Evolutionary conservation across 2,329 filamentous ascomycete species (phyloP).

Genomic region (Alternaria angustiovoidea): DNA sequence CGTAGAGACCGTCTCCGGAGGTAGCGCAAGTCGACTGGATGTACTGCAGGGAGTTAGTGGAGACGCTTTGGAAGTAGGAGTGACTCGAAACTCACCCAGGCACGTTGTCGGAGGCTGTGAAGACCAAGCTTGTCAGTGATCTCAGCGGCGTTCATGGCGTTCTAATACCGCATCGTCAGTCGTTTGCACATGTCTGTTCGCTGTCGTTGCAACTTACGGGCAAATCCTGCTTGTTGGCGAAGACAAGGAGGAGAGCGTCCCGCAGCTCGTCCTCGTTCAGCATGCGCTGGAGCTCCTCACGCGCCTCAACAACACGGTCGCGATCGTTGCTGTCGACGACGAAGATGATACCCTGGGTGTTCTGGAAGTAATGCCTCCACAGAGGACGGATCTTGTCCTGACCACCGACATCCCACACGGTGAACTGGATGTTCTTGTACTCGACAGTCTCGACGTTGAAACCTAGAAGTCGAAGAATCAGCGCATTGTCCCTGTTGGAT

Average conservation of each 20-base stretch:
- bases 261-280: slow-evolving; percentile 98
- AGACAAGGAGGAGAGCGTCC: slow-evolving; percentile 91
- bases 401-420: slow-evolving; percentile 98
- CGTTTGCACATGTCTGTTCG: background rate
- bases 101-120: slow-evolving; percentile 97
- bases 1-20: slow-evolving; percentile 98
- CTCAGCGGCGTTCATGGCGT: slow-evolving; percentile 99
- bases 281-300: slow-evolving; percentile 93
- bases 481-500: slow-evolving; percentile 19
- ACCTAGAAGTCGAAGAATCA: slow-evolving; percentile 54
- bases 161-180: slow-evolving; percentile 63
- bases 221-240: slow-evolving; percentile 99
- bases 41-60: slow-evolving; percentile 65
- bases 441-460: slow-evolving; percentile 99
- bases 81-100: slow-evolving; percentile 78
- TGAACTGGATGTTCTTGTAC: slow-evolving; percentile 99
- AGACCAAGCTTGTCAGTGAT: slow-evolving; percentile 99
- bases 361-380: slow-evolving; percentile 97
- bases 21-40: slow-evolving; percentile 99
- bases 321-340: slow-evolving; percentile 96
- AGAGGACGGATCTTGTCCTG: slow-evolving; percentile 98
- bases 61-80: background rate
- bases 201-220: slow-evolving; percentile 63
- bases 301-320: slow-evolving; percentile 89
- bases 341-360: slow-evolving; percentile 97